A percentile compares a stretch with the other conserved stretches of the same genome.
Conservation (phyloP, 2,329 filamentous ascomycete species). For the Bipolaris zeicola region DNA sequence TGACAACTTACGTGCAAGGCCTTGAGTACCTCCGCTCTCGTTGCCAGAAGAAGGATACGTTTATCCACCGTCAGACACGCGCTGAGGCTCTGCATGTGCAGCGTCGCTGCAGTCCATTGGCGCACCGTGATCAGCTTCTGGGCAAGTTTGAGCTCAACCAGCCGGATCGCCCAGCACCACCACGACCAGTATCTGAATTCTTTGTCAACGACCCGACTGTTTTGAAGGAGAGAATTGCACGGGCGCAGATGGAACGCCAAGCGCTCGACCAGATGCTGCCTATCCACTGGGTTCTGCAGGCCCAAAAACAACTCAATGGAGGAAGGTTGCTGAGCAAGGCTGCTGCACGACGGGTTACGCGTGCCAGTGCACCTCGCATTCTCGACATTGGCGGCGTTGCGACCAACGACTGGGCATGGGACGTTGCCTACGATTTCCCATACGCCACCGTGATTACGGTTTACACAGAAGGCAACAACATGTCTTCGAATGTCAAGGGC, state of each 20-base stretch:
- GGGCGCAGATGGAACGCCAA: constrained; percentile 76
- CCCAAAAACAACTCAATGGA: constrained; percentile 64
- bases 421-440: constrained; percentile 83
- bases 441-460: constrained; percentile 88
- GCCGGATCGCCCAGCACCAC: constrained; percentile 50
- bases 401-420: constrained; percentile 94
- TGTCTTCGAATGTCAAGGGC: constrained; percentile 64
- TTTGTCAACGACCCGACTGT: constrained; percentile 62
- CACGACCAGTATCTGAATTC: constrained; percentile 54
- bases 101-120: constrained; percentile 72
- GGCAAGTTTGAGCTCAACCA: constrained; percentile 80
- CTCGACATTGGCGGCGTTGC: constrained; percentile 86
- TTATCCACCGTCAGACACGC: constrained; percentile 81
- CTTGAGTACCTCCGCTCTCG: constrained; percentile 77
- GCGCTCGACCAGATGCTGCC: constrained; percentile 72
- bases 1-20: constrained; percentile 85
- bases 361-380: constrained; percentile 71
- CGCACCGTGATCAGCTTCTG: constrained; percentile 79
- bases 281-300: constrained; percentile 67
- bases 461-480: constrained; percentile 60
- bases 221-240: constrained; percentile 61
- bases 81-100: constrained; percentile 88
- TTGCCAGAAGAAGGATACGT: constrained; percentile 72
- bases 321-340: constrained; percentile 63
- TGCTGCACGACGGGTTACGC: constrained; percentile 49